Percentiles rank a stretch among this genome's conserved stretches.
Conservation (phyloP, 2,329 filamentous ascomycete genomes). For the Aspergillus sp. region DNA sequence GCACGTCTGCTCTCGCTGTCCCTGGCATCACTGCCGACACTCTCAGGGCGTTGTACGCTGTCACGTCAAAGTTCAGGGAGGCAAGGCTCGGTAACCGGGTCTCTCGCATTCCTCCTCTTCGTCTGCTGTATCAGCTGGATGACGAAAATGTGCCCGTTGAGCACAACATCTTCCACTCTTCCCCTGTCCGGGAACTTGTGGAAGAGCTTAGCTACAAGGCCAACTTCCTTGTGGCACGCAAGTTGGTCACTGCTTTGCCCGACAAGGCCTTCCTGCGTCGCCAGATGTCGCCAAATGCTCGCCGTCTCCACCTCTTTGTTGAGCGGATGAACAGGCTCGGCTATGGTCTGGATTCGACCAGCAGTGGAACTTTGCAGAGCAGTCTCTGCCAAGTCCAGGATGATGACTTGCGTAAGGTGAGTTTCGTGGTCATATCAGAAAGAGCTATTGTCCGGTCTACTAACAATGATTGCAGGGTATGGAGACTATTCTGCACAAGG, state of each 20-base stretch:
- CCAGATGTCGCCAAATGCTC: slow-evolving; percentile 80
- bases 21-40: slow-evolving; percentile 70
- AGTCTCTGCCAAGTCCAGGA: slow-evolving; percentile 94
- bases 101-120: slow-evolving; percentile 78
- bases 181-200: slow-evolving; percentile 84
- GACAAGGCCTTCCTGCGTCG: slow-evolving; percentile 91
- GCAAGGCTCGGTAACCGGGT: slow-evolving; percentile 77
- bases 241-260: slow-evolving; percentile 73
- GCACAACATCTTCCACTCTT: slow-evolving; percentile 92
- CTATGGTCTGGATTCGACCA: slow-evolving; percentile 84
- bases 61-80: slow-evolving; percentile 89
- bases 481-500: slow-evolving; percentile 93
- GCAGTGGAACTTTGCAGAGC: slow-evolving; percentile 88
- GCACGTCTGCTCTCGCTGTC: slow-evolving; percentile 63
- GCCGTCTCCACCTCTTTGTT: slow-evolving; percentile 84
- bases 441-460: background rate
- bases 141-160: slow-evolving; percentile 98
- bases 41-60: slow-evolving; percentile 74
- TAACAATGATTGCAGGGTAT: slow-evolving; percentile 61
- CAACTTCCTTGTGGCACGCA: slow-evolving; percentile 85
- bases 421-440: slow-evolving; percentile 12
- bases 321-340: slow-evolving; percentile 92
- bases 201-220: slow-evolving; percentile 95
- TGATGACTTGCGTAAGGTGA: slow-evolving; percentile 75
- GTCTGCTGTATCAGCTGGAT: slow-evolving; percentile 88